These are phyloP conservation scores for Trichoderma sp. DNA, from an alignment of 2,329 filamentous ascomycete genomes.

Conservation along the genomic window DNA sequence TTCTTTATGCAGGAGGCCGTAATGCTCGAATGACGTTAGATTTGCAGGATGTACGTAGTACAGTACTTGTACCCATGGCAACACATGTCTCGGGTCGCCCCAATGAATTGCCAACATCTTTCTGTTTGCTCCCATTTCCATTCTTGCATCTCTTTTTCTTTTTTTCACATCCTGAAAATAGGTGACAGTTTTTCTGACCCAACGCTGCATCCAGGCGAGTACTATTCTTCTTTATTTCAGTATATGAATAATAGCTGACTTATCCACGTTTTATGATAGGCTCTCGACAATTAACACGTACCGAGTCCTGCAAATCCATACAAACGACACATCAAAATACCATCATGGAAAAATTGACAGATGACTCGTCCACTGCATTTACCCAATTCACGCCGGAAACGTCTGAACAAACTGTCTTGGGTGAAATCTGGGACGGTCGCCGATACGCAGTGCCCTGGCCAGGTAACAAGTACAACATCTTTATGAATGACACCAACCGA, in stretches of 20 bases:
- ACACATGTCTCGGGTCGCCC: too few relatives aligned
- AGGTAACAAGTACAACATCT: constrained; percentile 24
- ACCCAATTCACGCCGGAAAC: background rate
- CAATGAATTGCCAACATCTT: too few relatives aligned
- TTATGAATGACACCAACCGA: constrained; percentile 17
- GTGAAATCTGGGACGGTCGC: background rate
- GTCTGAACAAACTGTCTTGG: background rate
- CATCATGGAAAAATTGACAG: background rate
- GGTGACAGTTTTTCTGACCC: background rate
- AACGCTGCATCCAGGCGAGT: background rate
- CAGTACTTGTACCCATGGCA: too few relatives aligned
- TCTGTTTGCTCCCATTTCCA: background rate
- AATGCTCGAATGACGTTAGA: too few relatives aligned
- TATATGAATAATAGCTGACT: background rate
- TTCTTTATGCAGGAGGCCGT: too few relatives aligned
- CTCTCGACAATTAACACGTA: background rate
- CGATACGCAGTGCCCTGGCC: constrained; percentile 25
- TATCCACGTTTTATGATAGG: background rate
- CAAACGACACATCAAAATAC: background rate
- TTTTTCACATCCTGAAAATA: background rate
- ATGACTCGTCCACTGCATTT: background rate
- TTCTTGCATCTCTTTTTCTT: background rate
- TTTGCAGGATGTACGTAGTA: too few relatives aligned
- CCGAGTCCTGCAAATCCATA: background rate
- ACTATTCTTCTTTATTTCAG: too few relatives aligned